These are phyloP conservation scores for Botryotinia globosa DNA, from an alignment of 2,329 filamentous ascomycete genomes.

Conservation along the genomic window DNA sequence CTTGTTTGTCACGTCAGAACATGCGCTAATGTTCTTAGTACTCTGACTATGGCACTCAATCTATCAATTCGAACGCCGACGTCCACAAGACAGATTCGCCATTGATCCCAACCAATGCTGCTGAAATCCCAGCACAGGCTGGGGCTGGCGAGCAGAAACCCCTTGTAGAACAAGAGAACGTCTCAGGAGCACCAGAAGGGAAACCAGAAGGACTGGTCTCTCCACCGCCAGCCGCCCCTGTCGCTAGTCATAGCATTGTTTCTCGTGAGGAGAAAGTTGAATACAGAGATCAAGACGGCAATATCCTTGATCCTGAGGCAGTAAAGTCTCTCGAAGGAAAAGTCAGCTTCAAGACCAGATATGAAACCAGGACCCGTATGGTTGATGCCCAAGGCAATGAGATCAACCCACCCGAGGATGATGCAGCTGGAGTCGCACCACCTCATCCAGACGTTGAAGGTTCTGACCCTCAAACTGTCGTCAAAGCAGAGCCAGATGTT, in stretches of 20 bases:
- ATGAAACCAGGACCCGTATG: slow-evolving; percentile 88
- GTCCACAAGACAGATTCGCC: slow-evolving; percentile 36
- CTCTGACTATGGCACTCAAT: slow-evolving; percentile 39
- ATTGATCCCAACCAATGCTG: slow-evolving; percentile 32
- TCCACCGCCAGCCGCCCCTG: slow-evolving; percentile 24
- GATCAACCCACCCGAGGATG: slow-evolving; percentile 42
- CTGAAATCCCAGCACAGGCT: slow-evolving; percentile 28
- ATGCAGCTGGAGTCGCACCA: slow-evolving; percentile 32
- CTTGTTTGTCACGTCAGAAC: neutral
- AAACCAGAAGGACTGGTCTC: slow-evolving; percentile 33
- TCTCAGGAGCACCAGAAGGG: slow-evolving; percentile 36
- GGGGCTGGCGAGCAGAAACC: slow-evolving; percentile 33
- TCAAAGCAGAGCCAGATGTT: slow-evolving; percentile 39
- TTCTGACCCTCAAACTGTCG: slow-evolving; percentile 56
- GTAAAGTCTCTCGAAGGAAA: slow-evolving; percentile 84
- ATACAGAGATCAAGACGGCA: slow-evolving; percentile 92
- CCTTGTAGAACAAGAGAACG: slow-evolving; percentile 28
- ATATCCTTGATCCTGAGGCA: slow-evolving; percentile 78
- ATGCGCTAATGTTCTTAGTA: slow-evolving; percentile 36
- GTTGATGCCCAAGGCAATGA: slow-evolving; percentile 79
- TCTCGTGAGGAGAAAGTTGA: slow-evolving; percentile 76
- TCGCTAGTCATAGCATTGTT: slow-evolving; percentile 35
- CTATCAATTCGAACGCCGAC: slow-evolving; percentile 29
- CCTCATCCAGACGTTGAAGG: slow-evolving; percentile 50
- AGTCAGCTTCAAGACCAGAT: slow-evolving; percentile 91